These are phyloP conservation scores for Litsea cubeba DNA, from an alignment of 164 flowering plant species.

Conservation along the genomic window DNA sequence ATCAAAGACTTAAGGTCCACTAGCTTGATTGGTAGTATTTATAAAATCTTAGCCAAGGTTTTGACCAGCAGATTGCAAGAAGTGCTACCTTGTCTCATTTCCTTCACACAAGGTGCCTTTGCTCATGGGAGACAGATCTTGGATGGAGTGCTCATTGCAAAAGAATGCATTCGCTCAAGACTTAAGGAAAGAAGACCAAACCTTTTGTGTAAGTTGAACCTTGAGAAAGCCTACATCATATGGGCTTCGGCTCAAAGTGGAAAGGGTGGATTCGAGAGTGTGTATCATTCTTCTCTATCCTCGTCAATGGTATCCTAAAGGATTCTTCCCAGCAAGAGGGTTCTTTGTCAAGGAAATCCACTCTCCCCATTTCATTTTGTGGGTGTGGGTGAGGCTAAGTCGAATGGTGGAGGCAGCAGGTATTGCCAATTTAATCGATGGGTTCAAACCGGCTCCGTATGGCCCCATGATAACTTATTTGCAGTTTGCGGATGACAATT, in stretches of 20 bases:
- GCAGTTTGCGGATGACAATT: neutral
- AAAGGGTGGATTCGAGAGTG: neutral
- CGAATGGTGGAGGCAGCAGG: neutral
- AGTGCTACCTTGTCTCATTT: neutral
- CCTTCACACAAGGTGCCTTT: neutral
- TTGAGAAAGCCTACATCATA: neutral
- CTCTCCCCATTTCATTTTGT: neutral
- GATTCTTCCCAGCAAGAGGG: neutral
- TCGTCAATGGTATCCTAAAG: neutral
- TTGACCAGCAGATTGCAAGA: neutral
- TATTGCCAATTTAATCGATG: neutral
- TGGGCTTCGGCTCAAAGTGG: neutral
- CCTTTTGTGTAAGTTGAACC: neutral
- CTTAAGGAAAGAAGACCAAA: neutral
- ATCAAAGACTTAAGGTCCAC: neutral
- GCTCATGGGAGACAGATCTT: neutral
- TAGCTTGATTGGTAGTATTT: neutral
- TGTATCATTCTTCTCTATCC: neutral
- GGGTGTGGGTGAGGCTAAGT: neutral
- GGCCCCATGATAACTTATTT: neutral
- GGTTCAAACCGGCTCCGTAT: neutral
- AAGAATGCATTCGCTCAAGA: neutral
- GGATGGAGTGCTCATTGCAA: neutral
- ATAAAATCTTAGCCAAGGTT: neutral
- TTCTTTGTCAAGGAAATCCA: neutral